These are phyloP conservation scores for Leishmania amazonensis DNA, from an alignment of 208 protist genomes.

Conservation along the genomic window DNA sequence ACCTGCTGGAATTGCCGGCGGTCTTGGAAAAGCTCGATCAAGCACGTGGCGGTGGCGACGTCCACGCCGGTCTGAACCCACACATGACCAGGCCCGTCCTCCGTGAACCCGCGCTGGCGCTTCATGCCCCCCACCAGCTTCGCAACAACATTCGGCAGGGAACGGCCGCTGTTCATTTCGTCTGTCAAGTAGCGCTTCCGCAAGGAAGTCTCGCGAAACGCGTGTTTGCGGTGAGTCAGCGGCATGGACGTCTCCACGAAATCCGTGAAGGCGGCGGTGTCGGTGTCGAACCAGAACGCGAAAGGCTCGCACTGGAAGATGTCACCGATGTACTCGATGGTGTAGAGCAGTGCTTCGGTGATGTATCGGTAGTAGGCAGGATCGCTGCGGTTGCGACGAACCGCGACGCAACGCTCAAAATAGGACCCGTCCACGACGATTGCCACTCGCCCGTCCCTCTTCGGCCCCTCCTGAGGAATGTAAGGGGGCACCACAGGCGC, in stretches of 20 bases:
- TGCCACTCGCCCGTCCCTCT: conserved; percentile 53
- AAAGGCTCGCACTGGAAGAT: conserved; percentile 75
- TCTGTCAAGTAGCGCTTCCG: conserved; percentile 67
- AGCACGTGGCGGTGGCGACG: conserved; percentile 72
- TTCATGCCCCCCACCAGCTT: conserved; percentile 86
- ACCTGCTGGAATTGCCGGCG: conserved; percentile 74
- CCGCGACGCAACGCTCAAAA: conserved; percentile 78
- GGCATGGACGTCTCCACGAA: conserved; percentile 81
- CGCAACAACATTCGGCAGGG: conserved; percentile 79
- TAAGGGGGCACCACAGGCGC: conserved; percentile 41
- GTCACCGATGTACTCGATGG: conserved; percentile 79
- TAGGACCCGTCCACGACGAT: conserved; percentile 87
- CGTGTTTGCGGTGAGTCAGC: conserved; percentile 57
- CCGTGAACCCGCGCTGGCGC: conserved; percentile 68
- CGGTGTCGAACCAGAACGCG: conserved; percentile 88
- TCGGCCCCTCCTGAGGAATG: conserved; percentile 26
- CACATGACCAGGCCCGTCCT: conserved; percentile 71
- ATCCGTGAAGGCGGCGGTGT: conserved; percentile 71
- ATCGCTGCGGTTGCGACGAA: conserved; percentile 28
- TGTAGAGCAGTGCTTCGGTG: conserved; percentile 55
- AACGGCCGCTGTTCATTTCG: conserved; percentile 80
- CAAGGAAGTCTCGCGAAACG: conserved; percentile 55
- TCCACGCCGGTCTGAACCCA: conserved; percentile 90
- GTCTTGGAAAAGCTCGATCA: conserved; percentile 81
- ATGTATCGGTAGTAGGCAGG: conserved; percentile 63